Base-by-base conservation (phyloP, 371 early-diverging fungal species). In the Lichtheimia ramosa region DNA sequence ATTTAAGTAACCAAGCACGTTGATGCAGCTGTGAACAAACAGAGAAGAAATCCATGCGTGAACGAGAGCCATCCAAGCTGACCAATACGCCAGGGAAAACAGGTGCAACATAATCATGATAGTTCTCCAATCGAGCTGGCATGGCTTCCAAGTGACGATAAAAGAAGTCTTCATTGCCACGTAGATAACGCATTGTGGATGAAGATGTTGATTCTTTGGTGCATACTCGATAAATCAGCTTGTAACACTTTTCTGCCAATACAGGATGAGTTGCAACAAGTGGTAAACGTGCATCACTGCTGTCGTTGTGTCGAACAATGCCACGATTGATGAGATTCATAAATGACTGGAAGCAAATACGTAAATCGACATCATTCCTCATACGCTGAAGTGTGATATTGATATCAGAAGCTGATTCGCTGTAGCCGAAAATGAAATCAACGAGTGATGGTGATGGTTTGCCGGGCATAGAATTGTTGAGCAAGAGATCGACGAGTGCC, bases 1-100 rank as follows among this genome's bases (percentile, higher is more conserved):
- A 72, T 50, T 91, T 83, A 74, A 96, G 80, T 15, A 95, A 74
- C 95, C 95, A 95, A 3, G 95, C 87, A n/a, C 93, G 89, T 61
- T 93, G 93, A 61, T 92, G 89, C 27, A 96, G 75, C 64, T 88
- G 87, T 4, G 92, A 85, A 27, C 79, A 57, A 39, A 89, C 56
- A 20, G 69, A 73, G 64, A 74, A 70, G 50, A 86, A 81, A 54
- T 85, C 83, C 34, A 71, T 75, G 16, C 59, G 57, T 53, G 71
- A 49, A 13, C 43, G 16, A 0, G 71, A 58, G 3, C 69, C 69
- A 28, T 75, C 75, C 6, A 70, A 50, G 39, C 60, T 63, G 0
- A 43, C n/a, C 52, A 77, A 52, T 0, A 27, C 48, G 2, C 78
- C 75, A 8, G 58, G 43, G 25, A 71, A 34, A 4, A 48, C 43